These are phyloP conservation scores for Vitis hybrid DNA, from an alignment of 177 flowering plant genomes.

Conservation along the genomic window DNA sequence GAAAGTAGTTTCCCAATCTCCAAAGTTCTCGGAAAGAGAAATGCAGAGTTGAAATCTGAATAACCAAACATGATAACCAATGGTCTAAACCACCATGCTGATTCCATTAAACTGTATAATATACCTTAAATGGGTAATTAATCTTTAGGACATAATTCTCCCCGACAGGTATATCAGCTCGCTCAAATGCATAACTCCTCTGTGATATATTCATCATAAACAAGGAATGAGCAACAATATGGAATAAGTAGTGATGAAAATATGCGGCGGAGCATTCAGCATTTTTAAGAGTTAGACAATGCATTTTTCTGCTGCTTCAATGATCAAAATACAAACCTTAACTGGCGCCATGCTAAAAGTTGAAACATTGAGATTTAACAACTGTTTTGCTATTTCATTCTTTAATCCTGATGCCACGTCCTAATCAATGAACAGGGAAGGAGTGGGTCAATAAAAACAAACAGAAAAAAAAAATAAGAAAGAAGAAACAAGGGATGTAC, in stretches of 20 bases:
- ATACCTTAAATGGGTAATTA: conserved; percentile 94
- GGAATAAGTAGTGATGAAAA: neutral
- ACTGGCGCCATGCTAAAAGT: conserved; percentile 84
- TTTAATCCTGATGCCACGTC: conserved; percentile 77
- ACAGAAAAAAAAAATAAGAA: conserved; percentile 2
- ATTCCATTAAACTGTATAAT: neutral
- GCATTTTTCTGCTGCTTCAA: neutral
- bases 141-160: conserved; percentile 86
- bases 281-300: neutral
- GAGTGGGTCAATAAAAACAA: conserved; percentile 5
- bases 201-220: conserved; percentile 19
- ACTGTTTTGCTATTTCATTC: conserved; percentile 55
- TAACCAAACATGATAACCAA: neutral
- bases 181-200: conserved; percentile 93
- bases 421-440: conserved; percentile 29
- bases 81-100: neutral
- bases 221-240: conserved; percentile 1
- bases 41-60: neutral
- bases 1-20: neutral
- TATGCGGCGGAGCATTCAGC: neutral
- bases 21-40: neutral
- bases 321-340: conserved; percentile 56
- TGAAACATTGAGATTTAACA: conserved; percentile 74
- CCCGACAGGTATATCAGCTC: conserved; percentile 76
- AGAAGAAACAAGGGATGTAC: neutral